Evolutionary conservation across 768 basidiomycete genomes (phyloP).

Genomic region (Kwoniella europaea): DNA sequence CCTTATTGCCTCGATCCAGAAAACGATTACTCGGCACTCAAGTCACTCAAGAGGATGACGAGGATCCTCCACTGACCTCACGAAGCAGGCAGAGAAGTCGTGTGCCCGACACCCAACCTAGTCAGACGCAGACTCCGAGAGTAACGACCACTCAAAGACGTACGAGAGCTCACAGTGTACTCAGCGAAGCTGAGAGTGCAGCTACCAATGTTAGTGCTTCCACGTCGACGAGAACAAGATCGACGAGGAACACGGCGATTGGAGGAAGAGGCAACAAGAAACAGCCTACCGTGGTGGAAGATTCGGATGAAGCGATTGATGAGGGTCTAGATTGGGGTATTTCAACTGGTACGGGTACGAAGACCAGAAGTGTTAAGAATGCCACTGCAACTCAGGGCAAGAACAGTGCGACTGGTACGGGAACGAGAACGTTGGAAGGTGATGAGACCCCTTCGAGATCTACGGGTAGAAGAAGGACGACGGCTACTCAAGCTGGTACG

Average conservation of each 20-base stretch:
- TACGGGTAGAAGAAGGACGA: neutral
- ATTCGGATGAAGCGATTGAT: constrained; percentile 23
- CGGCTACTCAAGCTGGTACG: neutral
- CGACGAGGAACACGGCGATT: neutral
- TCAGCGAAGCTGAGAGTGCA: constrained; percentile 29
- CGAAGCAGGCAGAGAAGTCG: constrained; percentile 13
- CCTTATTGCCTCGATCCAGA: constrained; percentile 34
- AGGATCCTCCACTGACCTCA: constrained; percentile 1
- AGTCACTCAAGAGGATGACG: constrained; percentile 26
- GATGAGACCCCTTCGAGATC: constrained; percentile 11
- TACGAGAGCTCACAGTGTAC: constrained; percentile 31
- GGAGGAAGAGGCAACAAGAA: constrained; percentile 12
- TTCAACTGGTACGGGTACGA: constrained; percentile 10
- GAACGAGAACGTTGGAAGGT: constrained; percentile 17
- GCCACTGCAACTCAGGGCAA: neutral
- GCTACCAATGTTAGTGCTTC: constrained; percentile 9
- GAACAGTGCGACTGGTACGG: constrained; percentile 6
- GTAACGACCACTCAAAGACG: constrained; percentile 8
- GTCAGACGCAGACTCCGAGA: constrained; percentile 8
- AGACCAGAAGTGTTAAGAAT: neutral
- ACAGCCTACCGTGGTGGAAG: constrained; percentile 31
- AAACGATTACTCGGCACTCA: constrained; percentile 29
- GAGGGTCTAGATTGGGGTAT: constrained; percentile 23
- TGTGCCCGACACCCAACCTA: constrained; percentile 10
- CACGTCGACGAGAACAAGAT: neutral